Evolutionary conservation across 176 grass and related monocot genomes (phyloP), one percentile per base, ranked within the genome.

Genomic region (Dendrocalamus sinicus): DNA sequence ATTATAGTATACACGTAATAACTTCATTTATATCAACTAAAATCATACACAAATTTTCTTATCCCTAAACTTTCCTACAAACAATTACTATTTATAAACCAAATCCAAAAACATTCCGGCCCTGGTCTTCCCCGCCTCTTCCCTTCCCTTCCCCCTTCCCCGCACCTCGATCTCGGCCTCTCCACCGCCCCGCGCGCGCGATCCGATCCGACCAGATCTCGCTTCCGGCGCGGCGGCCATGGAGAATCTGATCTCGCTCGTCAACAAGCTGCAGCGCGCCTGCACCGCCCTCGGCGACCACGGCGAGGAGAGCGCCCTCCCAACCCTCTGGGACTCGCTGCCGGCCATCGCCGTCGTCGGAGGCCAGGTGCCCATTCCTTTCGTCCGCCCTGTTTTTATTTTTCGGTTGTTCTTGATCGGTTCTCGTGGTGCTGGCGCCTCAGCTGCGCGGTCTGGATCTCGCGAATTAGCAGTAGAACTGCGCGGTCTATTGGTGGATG

Each of bases 281-380:
- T 97, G 94, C 88, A 97, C 94, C 17, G 94, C 94, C 23, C 94
- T 97, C 71, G 94, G 94, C 50, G 94, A 97, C 86, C 88, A 97
- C 81, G 94, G 94, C 11, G 92, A 97, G 72, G 94, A 97, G 54
- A 94, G 92, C 83, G 89, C 94, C 75, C 92, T 97, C 13, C 94
- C 94, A 13, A 92, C 94, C 74, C 92, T 97, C 66, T 97, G 94
- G 94, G 94, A 97, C 84, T 90, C 94, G 63, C 94, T 97, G 66
- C 94, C 94, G 7, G 61, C 94, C 32, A 97, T 97, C 76, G 94
- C 94, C 72, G 92, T 97, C 78, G 94, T 97, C 43, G 94, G 94
- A 81, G 94, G 94, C 45, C 94, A 97, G 94, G 94, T 97, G 40
- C 77, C 5, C 17, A 2, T 58, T 68, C 41, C 41, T 40, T 85